phyloP scores from a whole-genome alignment of 2,329 filamentous ascomycete genomes.

The Penicillium decumbens region DNA sequence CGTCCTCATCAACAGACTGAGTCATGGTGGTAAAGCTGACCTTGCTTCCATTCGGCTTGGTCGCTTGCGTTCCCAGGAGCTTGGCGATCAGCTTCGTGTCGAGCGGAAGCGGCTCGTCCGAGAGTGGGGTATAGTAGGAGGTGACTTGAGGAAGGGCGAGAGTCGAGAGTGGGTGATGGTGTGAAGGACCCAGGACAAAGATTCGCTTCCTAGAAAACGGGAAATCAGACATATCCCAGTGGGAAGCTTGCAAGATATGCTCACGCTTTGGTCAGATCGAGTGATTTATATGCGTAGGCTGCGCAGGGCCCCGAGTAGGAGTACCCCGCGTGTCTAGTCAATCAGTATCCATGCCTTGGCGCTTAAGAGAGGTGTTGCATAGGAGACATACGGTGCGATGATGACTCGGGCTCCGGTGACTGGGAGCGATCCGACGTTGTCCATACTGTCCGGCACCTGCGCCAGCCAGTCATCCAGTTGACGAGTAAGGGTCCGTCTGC shows the following conservation, averaged over 20 bases:
- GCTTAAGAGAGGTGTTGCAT: no score
- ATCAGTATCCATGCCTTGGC: constrained; percentile 5
- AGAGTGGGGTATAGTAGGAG: constrained; percentile 44
- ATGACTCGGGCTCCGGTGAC: constrained; percentile 72
- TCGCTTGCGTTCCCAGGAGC: constrained; percentile 30
- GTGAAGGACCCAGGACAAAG: constrained; percentile 88
- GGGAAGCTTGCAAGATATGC: constrained; percentile 22
- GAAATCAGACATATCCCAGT: constrained; percentile 4
- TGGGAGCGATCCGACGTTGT: constrained; percentile 62
- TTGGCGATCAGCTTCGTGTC: constrained; percentile 42
- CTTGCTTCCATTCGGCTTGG: constrained; percentile 29
- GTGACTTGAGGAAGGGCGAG: constrained; percentile 71
- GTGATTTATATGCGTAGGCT: constrained; percentile 87
- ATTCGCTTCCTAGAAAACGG: constrained; percentile 64
- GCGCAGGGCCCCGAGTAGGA: constrained; percentile 85
- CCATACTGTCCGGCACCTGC: constrained; percentile 62
- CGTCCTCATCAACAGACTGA: constrained; percentile 63
- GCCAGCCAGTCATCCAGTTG: constrained; percentile 73
- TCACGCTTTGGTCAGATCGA: constrained; percentile 72
- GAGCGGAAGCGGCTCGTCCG: constrained; percentile 41
- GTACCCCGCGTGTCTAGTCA: constrained; percentile 81
- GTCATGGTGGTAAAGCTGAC: constrained; percentile 54
- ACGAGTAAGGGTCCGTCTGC: constrained; percentile 54
- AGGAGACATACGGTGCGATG: constrained; percentile 74
- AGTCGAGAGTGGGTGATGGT: constrained; percentile 73